Evolutionary conservation across 176 grass and related monocot genomes (phyloP).

Genomic region (Aegilops sharonensis): DNA sequence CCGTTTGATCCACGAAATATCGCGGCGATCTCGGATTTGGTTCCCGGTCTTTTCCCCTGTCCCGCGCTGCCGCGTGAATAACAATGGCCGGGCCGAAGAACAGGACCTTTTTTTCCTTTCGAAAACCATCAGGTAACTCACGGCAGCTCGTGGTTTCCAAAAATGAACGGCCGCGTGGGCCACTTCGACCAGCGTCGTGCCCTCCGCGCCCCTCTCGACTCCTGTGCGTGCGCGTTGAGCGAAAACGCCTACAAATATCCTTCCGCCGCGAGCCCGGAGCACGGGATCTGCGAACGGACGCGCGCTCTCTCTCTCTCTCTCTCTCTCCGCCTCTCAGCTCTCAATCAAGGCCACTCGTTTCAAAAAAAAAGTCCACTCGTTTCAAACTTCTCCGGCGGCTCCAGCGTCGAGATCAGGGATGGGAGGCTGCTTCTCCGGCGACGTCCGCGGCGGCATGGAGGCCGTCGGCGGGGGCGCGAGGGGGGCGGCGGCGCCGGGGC

Average conservation of each 20-base stretch:
- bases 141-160: not conserved
- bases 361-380: too few species aligned
- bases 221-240: too few species aligned
- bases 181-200: too few species aligned
- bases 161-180: not conserved
- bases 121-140: not conserved
- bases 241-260: too few species aligned
- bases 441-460: conserved; percentile 72
- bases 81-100: not conserved
- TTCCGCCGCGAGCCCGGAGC: too few species aligned
- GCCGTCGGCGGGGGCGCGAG: conserved; percentile 47
- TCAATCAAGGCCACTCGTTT: too few species aligned
- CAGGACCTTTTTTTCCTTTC: not conserved
- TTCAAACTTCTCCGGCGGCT: not conserved
- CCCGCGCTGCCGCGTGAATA: not conserved
- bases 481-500: not conserved
- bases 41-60: not conserved
- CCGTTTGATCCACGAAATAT: not conserved
- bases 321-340: too few species aligned
- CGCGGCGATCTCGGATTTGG: not conserved
- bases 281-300: too few species aligned
- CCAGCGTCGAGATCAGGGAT: conserved; percentile 15
- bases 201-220: too few species aligned
- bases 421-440: conserved; percentile 78
- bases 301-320: too few species aligned